Conservation (phyloP, 371 early-diverging fungal genomes). For the Mucor ambiguus region DNA sequence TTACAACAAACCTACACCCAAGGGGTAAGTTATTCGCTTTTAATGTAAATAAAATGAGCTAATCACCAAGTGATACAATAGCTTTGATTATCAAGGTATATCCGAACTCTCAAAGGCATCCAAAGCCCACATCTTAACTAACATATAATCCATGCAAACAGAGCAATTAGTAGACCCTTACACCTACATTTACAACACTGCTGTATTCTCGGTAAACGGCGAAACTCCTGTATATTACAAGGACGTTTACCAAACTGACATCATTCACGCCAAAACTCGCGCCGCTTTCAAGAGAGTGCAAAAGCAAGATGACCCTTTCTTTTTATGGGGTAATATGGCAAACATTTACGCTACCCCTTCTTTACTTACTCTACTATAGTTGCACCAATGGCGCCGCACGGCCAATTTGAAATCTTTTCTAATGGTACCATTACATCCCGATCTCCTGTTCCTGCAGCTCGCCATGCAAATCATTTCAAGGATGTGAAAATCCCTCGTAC, state of each 20-base stretch:
- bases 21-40: conserved; percentile 27
- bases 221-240: conserved; percentile 49
- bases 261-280: conserved; percentile 61
- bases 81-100: conserved; percentile 31
- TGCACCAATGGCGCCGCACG: conserved; percentile 41
- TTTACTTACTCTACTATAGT: background rate
- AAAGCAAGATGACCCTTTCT: conserved; percentile 55
- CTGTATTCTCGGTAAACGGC: conserved; percentile 65
- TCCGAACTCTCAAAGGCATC: background rate
- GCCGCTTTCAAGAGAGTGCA: conserved; percentile 49
- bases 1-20: conserved; percentile 41
- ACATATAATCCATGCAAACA: background rate
- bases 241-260: conserved; percentile 63
- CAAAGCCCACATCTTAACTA: background rate
- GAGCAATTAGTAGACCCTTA: conserved; percentile 67
- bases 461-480: conserved; percentile 56
- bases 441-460: conserved; percentile 53
- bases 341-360: background rate
- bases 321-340: conserved; percentile 43
- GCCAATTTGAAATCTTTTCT: conserved; percentile 34
- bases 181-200: conserved; percentile 59
- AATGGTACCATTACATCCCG: conserved; percentile 30
- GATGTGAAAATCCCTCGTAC: conserved; percentile 60
- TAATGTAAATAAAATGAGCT: background rate
- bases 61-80: background rate